Percentiles rank a stretch among this genome's conserved stretches.
Conservation (phyloP, 2,329 filamentous ascomycete genomes). For the Aspergillus latus region DNA sequence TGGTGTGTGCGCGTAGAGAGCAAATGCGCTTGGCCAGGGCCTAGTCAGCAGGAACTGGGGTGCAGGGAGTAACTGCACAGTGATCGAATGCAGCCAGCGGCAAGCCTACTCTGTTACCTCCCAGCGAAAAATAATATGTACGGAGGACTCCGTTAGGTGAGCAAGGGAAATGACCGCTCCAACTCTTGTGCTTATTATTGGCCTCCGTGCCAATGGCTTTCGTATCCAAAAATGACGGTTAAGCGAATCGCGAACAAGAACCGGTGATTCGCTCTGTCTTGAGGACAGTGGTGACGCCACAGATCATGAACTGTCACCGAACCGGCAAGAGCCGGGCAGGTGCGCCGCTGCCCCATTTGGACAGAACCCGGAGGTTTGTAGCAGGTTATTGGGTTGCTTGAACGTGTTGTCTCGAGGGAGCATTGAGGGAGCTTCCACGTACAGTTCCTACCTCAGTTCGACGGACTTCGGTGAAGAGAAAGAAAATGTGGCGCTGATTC, state of each 20-base stretch:
- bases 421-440: neutral
- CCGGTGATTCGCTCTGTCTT: conserved; percentile 12
- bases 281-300: conserved; percentile 13
- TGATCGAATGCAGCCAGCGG: too few relatives aligned
- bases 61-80: too few relatives aligned
- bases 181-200: conserved; percentile 10
- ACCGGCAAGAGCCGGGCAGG: conserved; percentile 9
- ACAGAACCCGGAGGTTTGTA: neutral
- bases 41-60: neutral
- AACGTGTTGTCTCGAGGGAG: neutral
- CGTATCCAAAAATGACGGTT: conserved; percentile 3
- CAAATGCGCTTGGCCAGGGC: neutral
- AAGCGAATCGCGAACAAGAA: conserved; percentile 5
- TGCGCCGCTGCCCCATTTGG: conserved; percentile 6
- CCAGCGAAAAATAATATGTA: neutral
- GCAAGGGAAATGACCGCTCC: neutral
- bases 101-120: neutral
- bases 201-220: neutral
- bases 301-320: conserved; percentile 19
- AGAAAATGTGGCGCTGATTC: conserved; percentile 2
- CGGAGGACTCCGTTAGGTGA: neutral
- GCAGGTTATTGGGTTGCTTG: neutral
- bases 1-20: neutral
- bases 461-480: neutral
- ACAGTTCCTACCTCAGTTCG: neutral